Evolutionary conservation across 129 eudicot genomes (phyloP).

Genomic region (Chrysanthemum makinoi): DNA sequence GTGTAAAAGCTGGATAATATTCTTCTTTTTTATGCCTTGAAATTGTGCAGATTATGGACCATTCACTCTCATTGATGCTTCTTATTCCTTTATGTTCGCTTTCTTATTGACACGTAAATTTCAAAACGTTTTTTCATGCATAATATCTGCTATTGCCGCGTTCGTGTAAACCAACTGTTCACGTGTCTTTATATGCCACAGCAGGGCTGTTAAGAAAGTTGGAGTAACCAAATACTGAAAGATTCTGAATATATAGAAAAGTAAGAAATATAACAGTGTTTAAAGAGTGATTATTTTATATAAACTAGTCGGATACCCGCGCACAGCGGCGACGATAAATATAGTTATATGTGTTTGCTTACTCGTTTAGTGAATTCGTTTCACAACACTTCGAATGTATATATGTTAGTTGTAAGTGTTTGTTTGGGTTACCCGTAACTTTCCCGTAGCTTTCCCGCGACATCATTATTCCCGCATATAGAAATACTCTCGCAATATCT

Average conservation of each 20-base stretch:
- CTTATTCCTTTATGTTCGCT: conserved; percentile 10
- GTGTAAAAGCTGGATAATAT: conserved; percentile 12
- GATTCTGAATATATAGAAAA: neutral
- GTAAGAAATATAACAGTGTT: neutral
- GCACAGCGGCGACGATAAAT: too few species aligned
- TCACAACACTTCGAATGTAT: too few species aligned
- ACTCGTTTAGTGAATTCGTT: too few species aligned
- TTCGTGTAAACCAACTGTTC: neutral
- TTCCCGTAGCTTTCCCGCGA: too few species aligned
- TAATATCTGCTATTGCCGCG: neutral
- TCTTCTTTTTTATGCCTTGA: conserved; percentile 24
- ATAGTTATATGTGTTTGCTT: too few species aligned
- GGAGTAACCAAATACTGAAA: neutral
- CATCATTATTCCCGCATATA: too few species aligned
- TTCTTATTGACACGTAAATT: neutral
- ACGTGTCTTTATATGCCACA: neutral
- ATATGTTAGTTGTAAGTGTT: too few species aligned
- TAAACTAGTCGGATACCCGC: too few species aligned
- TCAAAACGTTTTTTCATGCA: neutral
- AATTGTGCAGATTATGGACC: conserved; percentile 14
- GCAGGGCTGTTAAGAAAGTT: neutral
- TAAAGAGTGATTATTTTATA: neutral
- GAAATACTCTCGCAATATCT: too few species aligned
- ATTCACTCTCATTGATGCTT: conserved; percentile 9
- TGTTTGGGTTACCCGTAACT: too few species aligned